Percentiles rank a stretch among this genome's conserved stretches.
Evolutionary conservation across 805 yeast species (phyloP).

Genomic region (Ogataea salicorniae): DNA sequence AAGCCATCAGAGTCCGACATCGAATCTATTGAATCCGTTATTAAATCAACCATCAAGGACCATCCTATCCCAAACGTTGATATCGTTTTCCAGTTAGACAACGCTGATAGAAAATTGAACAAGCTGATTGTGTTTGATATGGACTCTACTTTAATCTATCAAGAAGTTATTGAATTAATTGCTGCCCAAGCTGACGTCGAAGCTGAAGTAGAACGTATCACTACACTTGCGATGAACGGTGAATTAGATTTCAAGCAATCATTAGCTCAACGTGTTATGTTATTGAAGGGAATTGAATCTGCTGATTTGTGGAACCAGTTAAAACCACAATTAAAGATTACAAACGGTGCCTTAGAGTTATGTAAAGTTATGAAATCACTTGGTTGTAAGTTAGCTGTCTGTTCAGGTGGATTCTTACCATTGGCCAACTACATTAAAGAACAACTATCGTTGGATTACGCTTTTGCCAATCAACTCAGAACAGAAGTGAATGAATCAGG

Average conservation of each 20-base stretch:
- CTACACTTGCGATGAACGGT: constrained; percentile 95
- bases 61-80: constrained; percentile 32
- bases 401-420: constrained; percentile 93
- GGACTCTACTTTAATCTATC: constrained; percentile 95
- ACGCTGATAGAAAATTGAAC: constrained; percentile 31
- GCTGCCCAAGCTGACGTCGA: constrained; percentile 94
- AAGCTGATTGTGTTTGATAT: constrained; percentile 86
- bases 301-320: constrained; percentile 72
- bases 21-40: constrained; percentile 8
- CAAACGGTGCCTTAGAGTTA: constrained; percentile 82
- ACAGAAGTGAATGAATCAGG: constrained; percentile 38
- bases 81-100: constrained; percentile 36
- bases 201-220: constrained; percentile 77
- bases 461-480: constrained; percentile 71
- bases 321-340: constrained; percentile 60
- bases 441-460: constrained; percentile 72
- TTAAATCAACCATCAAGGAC: constrained; percentile 18
- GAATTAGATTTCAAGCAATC: constrained; percentile 88
- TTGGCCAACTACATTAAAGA: constrained; percentile 72
- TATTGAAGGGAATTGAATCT: constrained; percentile 79
- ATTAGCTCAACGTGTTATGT: constrained; percentile 62
- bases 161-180: constrained; percentile 93
- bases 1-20: constrained; percentile 10
- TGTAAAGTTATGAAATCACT: constrained; percentile 52
- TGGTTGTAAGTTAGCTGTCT: constrained; percentile 75